Base-by-base conservation (phyloP, 2,329 filamentous ascomycete genomes). In the Lachnellula suecica region DNA sequence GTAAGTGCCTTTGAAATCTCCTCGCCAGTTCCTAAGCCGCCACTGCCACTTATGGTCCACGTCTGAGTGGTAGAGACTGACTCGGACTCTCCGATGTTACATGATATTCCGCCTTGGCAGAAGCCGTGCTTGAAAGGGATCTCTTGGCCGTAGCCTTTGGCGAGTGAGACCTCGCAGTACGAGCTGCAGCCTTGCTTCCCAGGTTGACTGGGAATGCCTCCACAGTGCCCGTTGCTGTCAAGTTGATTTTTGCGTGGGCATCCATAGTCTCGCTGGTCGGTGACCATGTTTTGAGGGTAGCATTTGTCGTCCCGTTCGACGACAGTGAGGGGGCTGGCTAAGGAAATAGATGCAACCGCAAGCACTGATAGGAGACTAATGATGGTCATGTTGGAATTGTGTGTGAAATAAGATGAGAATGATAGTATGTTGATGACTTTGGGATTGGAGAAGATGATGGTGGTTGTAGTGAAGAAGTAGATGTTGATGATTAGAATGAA, bases 141-240 rank as follows among this genome's bases (percentile, higher is more conserved):
- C 31, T 49, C 46, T 42, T 49, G 46, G 11, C 46, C 46, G 46
- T 41, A 49, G 22, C 46, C 35, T 49, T 49, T 49, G 13, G 46
- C 34, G 44, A 47, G 44, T n/a, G 46, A 35, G 15, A 41, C 22
- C 24, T 49, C 46, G 37, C 46, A 49, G 37, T 49, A 49, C 22
- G 37, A 25, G 46, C 23, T 27, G 24, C 46, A 49, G 34, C 46
- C 46, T 29, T 25, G n/a, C 15, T 29, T 42, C 29, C 46, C 46
- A 10, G 46, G 46, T 41, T 19, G 11, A 27, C 20, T n/a, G 5
- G 35, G 35, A 23, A 49, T 49, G 20, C 29, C 29, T 17, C 29
- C 23, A 35, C 46, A 49, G 29, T 49, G 22, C 11, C 46, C 35
- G n/a, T 20, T 8, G 6, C 23, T 24, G n/a, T 43, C 20, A 24